Conservation (phyloP, 129 eudicot species). For the Pittosporum tobira region DNA sequence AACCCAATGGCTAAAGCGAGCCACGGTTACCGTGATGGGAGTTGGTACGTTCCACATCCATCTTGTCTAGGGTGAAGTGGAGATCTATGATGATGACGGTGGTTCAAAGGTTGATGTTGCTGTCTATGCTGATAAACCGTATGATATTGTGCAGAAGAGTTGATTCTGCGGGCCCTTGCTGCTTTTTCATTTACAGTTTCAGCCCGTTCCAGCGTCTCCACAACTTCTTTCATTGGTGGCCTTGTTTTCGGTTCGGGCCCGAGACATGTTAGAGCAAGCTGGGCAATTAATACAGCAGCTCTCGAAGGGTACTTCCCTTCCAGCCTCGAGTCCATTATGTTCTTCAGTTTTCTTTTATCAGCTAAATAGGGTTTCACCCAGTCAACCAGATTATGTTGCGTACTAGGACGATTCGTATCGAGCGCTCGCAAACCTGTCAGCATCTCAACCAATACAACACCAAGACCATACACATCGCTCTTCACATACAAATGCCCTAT, state of each 20-base stretch:
- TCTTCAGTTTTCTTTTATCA: conserved; percentile 34
- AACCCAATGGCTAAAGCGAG: too few species aligned
- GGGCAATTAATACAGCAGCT: conserved; percentile 30
- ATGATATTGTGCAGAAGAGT: conserved; percentile 14
- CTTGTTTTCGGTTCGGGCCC: conserved; percentile 37
- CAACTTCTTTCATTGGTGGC: conserved; percentile 39
- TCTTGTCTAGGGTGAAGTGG: too few species aligned
- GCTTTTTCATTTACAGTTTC: conserved; percentile 24
- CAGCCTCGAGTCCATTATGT: conserved; percentile 37
- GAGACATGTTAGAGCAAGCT: conserved; percentile 31
- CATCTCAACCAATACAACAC: conserved; percentile 36
- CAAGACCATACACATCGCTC: conserved; percentile 42
- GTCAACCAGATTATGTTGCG: conserved; percentile 28
- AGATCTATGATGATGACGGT: too few species aligned
- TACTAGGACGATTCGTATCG: conserved; percentile 27
- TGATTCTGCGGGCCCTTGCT: conserved; percentile 18
- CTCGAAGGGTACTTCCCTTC: conserved; percentile 37
- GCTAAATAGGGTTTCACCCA: conserved; percentile 36
- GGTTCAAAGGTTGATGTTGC: too few species aligned
- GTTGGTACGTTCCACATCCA: too few species aligned
- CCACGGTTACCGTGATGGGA: too few species aligned
- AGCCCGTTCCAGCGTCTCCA: conserved; percentile 27
- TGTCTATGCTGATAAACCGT: conserved; percentile 17
- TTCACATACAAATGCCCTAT: conserved; percentile 44
- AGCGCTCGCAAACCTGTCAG: conserved; percentile 37